Evolutionary conservation across 1,284 basidiomycete species (phyloP), one percentile per base, ranked within the genome.

Genomic region (Termitomyces sp.): DNA sequence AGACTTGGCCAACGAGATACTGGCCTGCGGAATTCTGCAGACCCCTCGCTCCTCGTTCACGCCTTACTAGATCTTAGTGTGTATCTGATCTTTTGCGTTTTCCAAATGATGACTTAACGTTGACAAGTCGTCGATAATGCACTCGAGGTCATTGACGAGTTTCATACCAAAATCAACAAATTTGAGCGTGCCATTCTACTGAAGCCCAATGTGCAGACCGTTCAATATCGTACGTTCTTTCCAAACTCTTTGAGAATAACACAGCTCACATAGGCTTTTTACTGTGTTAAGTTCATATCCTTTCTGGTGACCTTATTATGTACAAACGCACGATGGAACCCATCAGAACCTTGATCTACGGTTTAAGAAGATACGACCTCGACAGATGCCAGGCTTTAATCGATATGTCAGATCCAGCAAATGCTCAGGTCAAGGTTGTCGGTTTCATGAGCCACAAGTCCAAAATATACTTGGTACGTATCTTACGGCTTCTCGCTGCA

Each of bases 311-410:
- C 63, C 73, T 88, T 12, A 83, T 81, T 47, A 68, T 86, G 55
- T 83, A 84, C 64, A 86, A 86, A 67, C 78, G 84, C 13, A 86
- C 84, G 3, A 72, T 88, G 8, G 83, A 81, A 52, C 86, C 86
- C 0, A 78, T 88, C 64, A 85, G 81, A 65, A 81, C 81, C 0
- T 70, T 88, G 60, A 73, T 88, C 19, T 86, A 84, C 61, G 83
- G 84, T 36, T 63, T 88, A 31, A 72, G 85, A 43, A 72, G 82
- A 57, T 87, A 88, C 61, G 85, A 88, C 59, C 67, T 81, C 6
- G 84, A 87, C 62, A 76, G 86, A 39, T 81, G 76, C 58, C 74
- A 80, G 7, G 84, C 84, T 2, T 69, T 84, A 34, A 65, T 78
- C 28, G 77, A 82, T 58, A 57, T 57, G 36, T 64, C 61, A 1